A percentile compares a stretch with the other conserved stretches of the same genome.
Evolutionary conservation across 2,329 filamentous ascomycete genomes (phyloP).

Genomic region (Chaetomium globosum): DNA sequence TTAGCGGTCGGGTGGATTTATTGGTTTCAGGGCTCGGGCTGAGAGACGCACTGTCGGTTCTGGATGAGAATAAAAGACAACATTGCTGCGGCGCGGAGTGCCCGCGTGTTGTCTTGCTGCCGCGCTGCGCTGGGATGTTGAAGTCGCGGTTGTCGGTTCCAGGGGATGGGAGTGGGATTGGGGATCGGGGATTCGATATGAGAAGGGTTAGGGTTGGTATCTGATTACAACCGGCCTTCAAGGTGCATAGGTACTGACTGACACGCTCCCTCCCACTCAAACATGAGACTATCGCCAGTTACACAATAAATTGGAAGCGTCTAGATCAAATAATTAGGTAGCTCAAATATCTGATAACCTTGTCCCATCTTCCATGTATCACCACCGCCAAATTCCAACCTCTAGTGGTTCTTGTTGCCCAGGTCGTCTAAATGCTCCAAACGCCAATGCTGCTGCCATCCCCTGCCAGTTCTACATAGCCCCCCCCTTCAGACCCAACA

Average conservation of each 20-base stretch:
- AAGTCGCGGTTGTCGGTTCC: conserved; percentile 17
- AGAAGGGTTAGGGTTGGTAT: conserved; percentile 21
- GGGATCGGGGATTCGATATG: background rate
- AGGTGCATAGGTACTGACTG: background rate
- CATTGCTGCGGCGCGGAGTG: conserved; percentile 45
- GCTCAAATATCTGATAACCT: background rate
- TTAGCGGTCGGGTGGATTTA: conserved; percentile 9
- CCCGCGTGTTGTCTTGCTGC: conserved; percentile 22
- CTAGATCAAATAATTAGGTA: background rate
- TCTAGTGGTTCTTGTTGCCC: background rate
- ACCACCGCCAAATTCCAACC: background rate
- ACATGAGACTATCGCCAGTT: too few species aligned
- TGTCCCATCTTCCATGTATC: background rate
- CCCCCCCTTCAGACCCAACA: background rate
- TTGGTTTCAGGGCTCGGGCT: background rate
- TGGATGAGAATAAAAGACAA: conserved; percentile 89
- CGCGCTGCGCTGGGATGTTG: conserved; percentile 15
- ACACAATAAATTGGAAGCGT: background rate
- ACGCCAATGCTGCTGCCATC: background rate
- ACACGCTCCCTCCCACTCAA: too few species aligned
- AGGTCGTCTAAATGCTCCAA: conserved; percentile 5
- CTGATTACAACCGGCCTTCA: background rate
- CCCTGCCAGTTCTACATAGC: background rate
- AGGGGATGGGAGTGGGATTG: conserved; percentile 3
- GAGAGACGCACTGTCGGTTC: conserved; percentile 72